These are phyloP conservation scores for Pseudocercospora macadamiae DNA, from an alignment of 2,329 filamentous ascomycete species.

Conservation along the genomic window DNA sequence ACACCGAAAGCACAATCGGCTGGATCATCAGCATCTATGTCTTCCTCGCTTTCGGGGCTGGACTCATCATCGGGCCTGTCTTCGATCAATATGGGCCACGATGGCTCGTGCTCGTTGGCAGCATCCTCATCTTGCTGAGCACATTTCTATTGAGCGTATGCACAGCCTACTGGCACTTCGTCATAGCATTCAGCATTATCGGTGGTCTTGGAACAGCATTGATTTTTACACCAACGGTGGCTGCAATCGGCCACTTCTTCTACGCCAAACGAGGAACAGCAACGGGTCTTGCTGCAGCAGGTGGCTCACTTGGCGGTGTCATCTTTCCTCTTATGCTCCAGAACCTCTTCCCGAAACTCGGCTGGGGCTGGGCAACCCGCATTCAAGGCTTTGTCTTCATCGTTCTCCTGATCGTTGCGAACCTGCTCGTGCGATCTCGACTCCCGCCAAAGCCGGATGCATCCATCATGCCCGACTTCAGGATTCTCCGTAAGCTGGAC, in stretches of 20 bases:
- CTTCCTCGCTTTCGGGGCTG: conserved; percentile 34
- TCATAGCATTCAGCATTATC: conserved; percentile 71
- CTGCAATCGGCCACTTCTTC: conserved; percentile 82
- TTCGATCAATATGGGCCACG: conserved; percentile 34
- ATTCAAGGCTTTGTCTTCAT: conserved; percentile 49
- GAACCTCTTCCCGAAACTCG: conserved; percentile 42
- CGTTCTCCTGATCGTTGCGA: conserved; percentile 41
- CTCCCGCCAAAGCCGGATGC: conserved; percentile 45
- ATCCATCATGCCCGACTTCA: conserved; percentile 45
- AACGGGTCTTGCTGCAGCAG: conserved; percentile 77
- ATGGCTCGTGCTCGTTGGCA: conserved; percentile 70
- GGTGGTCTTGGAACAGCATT: conserved; percentile 73
- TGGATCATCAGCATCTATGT: conserved; percentile 35
- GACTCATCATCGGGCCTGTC: conserved; percentile 32
- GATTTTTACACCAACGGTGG: conserved; percentile 79
- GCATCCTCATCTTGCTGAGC: conserved; percentile 61
- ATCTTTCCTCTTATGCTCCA: conserved; percentile 51
- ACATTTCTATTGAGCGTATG: conserved; percentile 72
- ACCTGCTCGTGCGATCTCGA: conserved; percentile 45
- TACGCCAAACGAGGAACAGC: conserved; percentile 71
- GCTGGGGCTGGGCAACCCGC: conserved; percentile 51
- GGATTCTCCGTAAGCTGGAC: conserved; percentile 43
- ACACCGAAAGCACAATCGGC: conserved; percentile 28
- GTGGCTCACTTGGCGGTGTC: conserved; percentile 53
- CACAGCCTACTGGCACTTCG: conserved; percentile 33